These are phyloP conservation scores for Pseudozyma sp. DNA, from an alignment of 1,284 basidiomycete genomes.

Conservation along the genomic window DNA sequence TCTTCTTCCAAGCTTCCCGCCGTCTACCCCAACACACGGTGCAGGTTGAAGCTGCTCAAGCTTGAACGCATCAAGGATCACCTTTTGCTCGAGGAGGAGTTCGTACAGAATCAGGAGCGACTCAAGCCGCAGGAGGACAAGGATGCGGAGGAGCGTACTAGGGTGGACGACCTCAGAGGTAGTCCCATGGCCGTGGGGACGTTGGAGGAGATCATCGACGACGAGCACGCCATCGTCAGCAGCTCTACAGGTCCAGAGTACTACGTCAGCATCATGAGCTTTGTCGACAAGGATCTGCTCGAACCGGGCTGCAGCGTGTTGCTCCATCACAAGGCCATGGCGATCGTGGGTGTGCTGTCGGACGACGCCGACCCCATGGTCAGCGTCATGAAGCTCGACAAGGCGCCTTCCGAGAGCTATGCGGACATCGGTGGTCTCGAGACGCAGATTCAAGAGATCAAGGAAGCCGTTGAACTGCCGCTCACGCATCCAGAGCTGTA, in stretches of 20 bases:
- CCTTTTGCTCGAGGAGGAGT: slow-evolving; percentile 95
- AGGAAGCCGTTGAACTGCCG: slow-evolving; percentile 98
- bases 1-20: slow-evolving; percentile 90
- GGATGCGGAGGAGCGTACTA: slow-evolving; percentile 92
- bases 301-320: slow-evolving; percentile 96
- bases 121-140: slow-evolving; percentile 81
- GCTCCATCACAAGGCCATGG: slow-evolving; percentile 94
- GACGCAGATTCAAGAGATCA: slow-evolving; percentile 97
- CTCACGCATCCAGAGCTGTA: slow-evolving; percentile 98
- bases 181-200: slow-evolving; percentile 97
- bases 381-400: slow-evolving; percentile 94
- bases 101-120: slow-evolving; percentile 90
- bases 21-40: slow-evolving; percentile 93
- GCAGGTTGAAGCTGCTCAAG: slow-evolving; percentile 94
- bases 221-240: slow-evolving; percentile 99
- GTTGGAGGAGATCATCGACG: slow-evolving; percentile 98
- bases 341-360: slow-evolving; percentile 92
- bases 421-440: slow-evolving; percentile 98
- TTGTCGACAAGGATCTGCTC: slow-evolving; percentile 97
- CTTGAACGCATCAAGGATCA: slow-evolving; percentile 98
- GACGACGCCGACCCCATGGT: slow-evolving; percentile 99
- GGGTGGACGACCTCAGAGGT: slow-evolving; percentile 93
- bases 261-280: slow-evolving; percentile 98
- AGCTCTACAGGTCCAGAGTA: slow-evolving; percentile 94
- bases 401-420: slow-evolving; percentile 98